These are phyloP conservation scores for Ambrosia trifida DNA, from an alignment of 129 eudicot genomes.

Conservation along the genomic window DNA sequence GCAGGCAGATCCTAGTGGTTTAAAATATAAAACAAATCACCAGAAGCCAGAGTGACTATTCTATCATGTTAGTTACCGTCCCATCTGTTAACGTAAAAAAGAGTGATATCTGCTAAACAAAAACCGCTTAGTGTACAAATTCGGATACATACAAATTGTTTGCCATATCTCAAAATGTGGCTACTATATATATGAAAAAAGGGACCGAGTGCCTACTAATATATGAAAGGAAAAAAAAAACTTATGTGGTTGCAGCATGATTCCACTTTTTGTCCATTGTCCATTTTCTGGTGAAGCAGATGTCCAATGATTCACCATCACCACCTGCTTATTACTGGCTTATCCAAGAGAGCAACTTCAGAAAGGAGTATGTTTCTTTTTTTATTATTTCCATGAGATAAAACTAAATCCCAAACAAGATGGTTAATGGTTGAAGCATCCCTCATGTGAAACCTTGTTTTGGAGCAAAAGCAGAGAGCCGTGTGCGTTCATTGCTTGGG, in stretches of 20 bases:
- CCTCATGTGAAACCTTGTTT: constrained; percentile 60
- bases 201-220: constrained; percentile 38
- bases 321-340: constrained; percentile 36
- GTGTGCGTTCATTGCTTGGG: constrained; percentile 48
- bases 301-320: constrained; percentile 21
- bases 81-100: too few species aligned
- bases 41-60: too few species aligned
- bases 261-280: constrained; percentile 29
- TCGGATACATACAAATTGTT: constrained; percentile 46
- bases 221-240: constrained; percentile 14
- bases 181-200: constrained; percentile 33
- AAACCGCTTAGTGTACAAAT: constrained; percentile 67
- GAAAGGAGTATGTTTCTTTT: constrained; percentile 26
- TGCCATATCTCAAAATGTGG: constrained; percentile 36
- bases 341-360: constrained; percentile 25
- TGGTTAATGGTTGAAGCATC: constrained; percentile 10
- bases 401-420: constrained; percentile 23
- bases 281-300: constrained; percentile 24
- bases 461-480: constrained; percentile 53
- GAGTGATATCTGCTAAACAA: constrained; percentile 39
- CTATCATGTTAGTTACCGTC: too few species aligned
- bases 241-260: constrained; percentile 31
- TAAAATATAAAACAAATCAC: too few species aligned
- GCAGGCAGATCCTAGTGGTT: too few species aligned
- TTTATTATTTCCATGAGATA: constrained; percentile 38